Percentiles rank a stretch among this genome's conserved stretches.
phyloP scores from a whole-genome alignment of 805 yeast genomes.

The Yarrowia deformans region DNA sequence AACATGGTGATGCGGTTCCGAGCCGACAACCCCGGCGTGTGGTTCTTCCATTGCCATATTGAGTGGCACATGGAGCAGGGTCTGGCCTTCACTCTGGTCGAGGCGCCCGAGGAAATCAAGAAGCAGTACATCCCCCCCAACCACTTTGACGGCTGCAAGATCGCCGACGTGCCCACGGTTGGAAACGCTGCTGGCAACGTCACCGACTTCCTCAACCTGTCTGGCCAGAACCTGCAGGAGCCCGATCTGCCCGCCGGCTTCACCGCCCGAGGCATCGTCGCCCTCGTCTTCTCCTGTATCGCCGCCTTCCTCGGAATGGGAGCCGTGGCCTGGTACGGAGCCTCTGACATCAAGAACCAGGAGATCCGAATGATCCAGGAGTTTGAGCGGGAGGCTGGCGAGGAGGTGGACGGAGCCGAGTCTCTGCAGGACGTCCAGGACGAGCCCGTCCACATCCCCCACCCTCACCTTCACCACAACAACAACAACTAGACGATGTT shows the following conservation, averaged over 20 bases:
- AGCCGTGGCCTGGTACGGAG: conserved; percentile 82
- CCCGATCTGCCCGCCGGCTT: conserved; percentile 81
- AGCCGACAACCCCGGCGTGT: conserved; percentile 96
- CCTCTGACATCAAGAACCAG: conserved; percentile 76
- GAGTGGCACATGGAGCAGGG: conserved; percentile 99
- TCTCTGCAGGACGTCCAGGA: conserved; percentile 46
- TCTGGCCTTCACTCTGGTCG: conserved; percentile 77
- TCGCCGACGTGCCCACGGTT: conserved; percentile 57
- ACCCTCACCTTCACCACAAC: conserved; percentile 23
- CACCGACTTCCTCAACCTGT: conserved; percentile 66
- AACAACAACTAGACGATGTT: background rate
- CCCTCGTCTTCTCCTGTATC: conserved; percentile 86
- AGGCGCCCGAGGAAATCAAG: conserved; percentile 75
- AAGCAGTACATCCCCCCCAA: conserved; percentile 62
- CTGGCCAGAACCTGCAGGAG: conserved; percentile 76
- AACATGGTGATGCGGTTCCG: conserved; percentile 84
- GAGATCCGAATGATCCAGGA: conserved; percentile 68
- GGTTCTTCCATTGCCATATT: conserved; percentile 99
- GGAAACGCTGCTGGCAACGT: conserved; percentile 94
- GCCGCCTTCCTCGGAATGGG: conserved; percentile 84
- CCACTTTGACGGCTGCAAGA: conserved; percentile 67
- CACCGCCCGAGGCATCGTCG: conserved; percentile 94
- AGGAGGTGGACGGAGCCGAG: conserved; percentile 55
- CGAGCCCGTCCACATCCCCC: conserved; percentile 28
- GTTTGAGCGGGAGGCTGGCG: conserved; percentile 52